Percentiles rank a stretch among this genome's conserved stretches.
Evolutionary conservation across 495 filamentous ascomycete species (phyloP).

Genomic region (Friedmanniomyces simplex): DNA sequence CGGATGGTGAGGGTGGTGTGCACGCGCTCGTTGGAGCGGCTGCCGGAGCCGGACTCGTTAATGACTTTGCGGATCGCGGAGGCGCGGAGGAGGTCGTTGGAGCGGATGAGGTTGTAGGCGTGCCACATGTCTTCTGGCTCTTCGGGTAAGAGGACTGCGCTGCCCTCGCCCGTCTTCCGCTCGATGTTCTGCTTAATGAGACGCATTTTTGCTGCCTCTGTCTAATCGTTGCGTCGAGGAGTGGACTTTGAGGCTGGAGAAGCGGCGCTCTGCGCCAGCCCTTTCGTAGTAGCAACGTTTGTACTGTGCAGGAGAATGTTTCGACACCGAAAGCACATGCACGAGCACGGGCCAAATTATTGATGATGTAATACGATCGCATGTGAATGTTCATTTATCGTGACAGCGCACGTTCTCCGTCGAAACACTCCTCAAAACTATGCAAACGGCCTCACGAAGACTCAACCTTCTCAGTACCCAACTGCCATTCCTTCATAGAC

Average conservation of each 20-base stretch:
- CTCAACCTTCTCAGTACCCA: neutral
- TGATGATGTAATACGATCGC: too few relatives aligned
- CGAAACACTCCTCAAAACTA: neutral
- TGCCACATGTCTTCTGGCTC: constrained; percentile 99
- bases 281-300: too few relatives aligned
- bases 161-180: constrained; percentile 59
- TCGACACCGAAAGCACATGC: too few relatives aligned
- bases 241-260: too few relatives aligned
- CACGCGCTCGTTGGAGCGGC: constrained; percentile 61
- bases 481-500: neutral
- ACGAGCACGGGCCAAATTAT: too few relatives aligned
- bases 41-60: constrained; percentile 56
- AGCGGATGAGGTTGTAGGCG: constrained; percentile 84
- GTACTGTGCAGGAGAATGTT: too few relatives aligned
- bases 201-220: constrained; percentile 40
- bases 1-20: constrained; percentile 69
- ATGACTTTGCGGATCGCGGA: constrained; percentile 74
- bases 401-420: neutral
- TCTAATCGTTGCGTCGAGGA: neutral
- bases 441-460: neutral
- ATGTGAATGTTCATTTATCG: too few relatives aligned
- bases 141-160: constrained; percentile 70
- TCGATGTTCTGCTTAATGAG: constrained; percentile 65
- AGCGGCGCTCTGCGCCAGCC: too few relatives aligned
- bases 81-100: constrained; percentile 67